A percentile compares a stretch with the other conserved stretches of the same genome.
Evolutionary conservation across 805 yeast genomes (phyloP).

Genomic region (Saturnispora serradocipensis): DNA sequence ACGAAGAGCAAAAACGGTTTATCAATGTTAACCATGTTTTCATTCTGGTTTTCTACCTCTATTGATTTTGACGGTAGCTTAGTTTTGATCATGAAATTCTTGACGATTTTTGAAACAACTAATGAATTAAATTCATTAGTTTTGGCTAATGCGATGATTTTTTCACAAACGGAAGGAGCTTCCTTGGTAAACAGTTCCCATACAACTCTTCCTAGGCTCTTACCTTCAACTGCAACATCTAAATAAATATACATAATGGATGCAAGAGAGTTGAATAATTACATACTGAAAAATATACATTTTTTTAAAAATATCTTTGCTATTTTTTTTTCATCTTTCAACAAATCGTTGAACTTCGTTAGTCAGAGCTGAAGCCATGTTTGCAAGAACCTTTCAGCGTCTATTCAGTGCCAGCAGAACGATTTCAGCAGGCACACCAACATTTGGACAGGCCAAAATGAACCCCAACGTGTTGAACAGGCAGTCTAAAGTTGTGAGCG

Average conservation of each 20-base stretch:
- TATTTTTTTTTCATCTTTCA: not conserved
- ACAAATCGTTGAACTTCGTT: not conserved
- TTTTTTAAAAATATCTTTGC: not conserved
- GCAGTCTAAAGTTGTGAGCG: constrained; percentile 11
- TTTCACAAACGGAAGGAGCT: constrained; percentile 51
- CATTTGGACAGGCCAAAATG: constrained; percentile 23
- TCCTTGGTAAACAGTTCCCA: constrained; percentile 36
- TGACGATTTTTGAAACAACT: constrained; percentile 53
- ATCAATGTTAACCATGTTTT: constrained; percentile 40
- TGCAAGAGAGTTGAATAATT: not conserved
- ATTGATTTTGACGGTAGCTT: constrained; percentile 48
- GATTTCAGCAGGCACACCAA: constrained; percentile 8
- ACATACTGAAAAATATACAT: not conserved
- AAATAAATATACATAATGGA: constrained; percentile 21
- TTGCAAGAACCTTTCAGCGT: constrained; percentile 5
- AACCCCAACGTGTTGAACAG: constrained; percentile 10
- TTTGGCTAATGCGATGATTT: constrained; percentile 40
- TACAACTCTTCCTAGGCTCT: constrained; percentile 50
- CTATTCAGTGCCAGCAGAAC: not conserved
- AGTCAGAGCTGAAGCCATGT: not conserved
- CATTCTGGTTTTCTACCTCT: constrained; percentile 41
- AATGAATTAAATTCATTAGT: constrained; percentile 35
- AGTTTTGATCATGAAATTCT: constrained; percentile 62
- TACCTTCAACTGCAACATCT: constrained; percentile 32
- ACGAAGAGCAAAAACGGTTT: constrained; percentile 47